A percentile compares a stretch with the other conserved stretches of the same genome.
phyloP scores from a whole-genome alignment of 805 yeast genomes.

The Candida jianshihensis region DNA sequence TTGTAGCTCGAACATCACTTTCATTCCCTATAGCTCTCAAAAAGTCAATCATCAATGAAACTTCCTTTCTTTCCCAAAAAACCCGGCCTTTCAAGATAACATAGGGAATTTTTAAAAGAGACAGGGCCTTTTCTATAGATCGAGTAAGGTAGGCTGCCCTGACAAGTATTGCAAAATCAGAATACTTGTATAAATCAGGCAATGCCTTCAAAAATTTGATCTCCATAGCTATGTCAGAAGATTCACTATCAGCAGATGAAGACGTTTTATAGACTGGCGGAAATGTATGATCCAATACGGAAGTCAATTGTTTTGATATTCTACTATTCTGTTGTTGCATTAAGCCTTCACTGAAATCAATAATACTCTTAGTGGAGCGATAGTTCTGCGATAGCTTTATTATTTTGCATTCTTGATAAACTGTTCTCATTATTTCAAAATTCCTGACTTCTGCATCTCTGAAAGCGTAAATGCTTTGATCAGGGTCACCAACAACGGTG shows the following conservation, averaged over 20 bases:
- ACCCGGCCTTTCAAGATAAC: conserved; percentile 64
- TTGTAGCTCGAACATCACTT: conserved; percentile 52
- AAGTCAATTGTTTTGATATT: conserved; percentile 33
- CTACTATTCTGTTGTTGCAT: conserved; percentile 56
- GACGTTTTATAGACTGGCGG: conserved; percentile 41
- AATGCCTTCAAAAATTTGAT: conserved; percentile 39
- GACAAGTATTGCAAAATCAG: conserved; percentile 70
- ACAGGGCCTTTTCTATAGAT: conserved; percentile 56
- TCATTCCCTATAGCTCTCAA: conserved; percentile 55
- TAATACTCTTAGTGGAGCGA: conserved; percentile 66
- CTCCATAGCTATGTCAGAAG: conserved; percentile 49
- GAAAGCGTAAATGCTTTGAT: conserved; percentile 89
- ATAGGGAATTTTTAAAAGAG: conserved; percentile 53
- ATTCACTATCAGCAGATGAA: conserved; percentile 44
- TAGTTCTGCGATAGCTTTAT: conserved; percentile 63
- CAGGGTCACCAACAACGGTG: conserved; percentile 94
- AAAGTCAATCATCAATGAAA: conserved; percentile 54
- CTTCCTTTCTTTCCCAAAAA: conserved; percentile 75
- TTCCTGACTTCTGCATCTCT: conserved; percentile 71
- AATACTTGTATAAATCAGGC: conserved; percentile 38
- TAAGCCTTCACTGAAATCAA: conserved; percentile 55
- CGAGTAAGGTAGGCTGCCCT: conserved; percentile 59
- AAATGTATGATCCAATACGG: conserved; percentile 37
- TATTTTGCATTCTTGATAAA: conserved; percentile 27
- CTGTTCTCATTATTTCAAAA: conserved; percentile 47